Evolutionary conservation across 192 early-diverging fungal genomes (phyloP), one percentile per base, ranked within the genome.

Genomic region (Bifiguratus adelaidae): DNA sequence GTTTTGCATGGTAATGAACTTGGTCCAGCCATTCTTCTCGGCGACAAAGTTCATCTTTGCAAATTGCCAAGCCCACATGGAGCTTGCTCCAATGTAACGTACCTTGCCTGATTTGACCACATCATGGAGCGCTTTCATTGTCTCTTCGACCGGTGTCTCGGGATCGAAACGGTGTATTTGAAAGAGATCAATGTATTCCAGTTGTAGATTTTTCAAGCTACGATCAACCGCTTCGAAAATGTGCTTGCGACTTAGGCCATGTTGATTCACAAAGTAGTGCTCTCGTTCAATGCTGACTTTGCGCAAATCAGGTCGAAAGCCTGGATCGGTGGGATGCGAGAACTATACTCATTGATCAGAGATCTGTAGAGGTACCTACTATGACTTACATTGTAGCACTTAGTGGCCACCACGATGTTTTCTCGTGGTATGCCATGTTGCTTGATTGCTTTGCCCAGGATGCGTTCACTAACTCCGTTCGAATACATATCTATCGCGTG

Each of bases 161-260:
- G 18, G 8, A 27, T 51, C 49, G 9, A 78, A 83, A n/a, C 85
- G 64, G 60, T 91, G 88, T 23, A 84, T 82, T 49, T 78, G 81
- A 24, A 86, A 63, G 19, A 88, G 55, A 62, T 88, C 77, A 30
- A 83, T 70, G 60, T 87, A 81, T 6, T 82, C 82, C 21, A 87
- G 50, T 13, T 71, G 56, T 27, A 88, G 48, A 4, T 86, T 66
- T 33, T 74, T 68, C 25, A 86, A 62, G 11, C 71, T 80, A 1
- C 80, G 83, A 20, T 82, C 71, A 12, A 81, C 63, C 11, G 83
- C 84, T 41, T 91, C 86, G 46, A 89, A 66, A 19, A 91, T 82
- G 55, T 91, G 86, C 48, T 91, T 91, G 34, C 86, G 72, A 2
- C 83, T 86, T n/a, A 91, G 60, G 4, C 88, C 88, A 32, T 65